Evolutionary conservation across 2,329 filamentous ascomycete genomes (phyloP), one percentile per base, ranked within the genome.

Genomic region (Cercospora sp.): DNA sequence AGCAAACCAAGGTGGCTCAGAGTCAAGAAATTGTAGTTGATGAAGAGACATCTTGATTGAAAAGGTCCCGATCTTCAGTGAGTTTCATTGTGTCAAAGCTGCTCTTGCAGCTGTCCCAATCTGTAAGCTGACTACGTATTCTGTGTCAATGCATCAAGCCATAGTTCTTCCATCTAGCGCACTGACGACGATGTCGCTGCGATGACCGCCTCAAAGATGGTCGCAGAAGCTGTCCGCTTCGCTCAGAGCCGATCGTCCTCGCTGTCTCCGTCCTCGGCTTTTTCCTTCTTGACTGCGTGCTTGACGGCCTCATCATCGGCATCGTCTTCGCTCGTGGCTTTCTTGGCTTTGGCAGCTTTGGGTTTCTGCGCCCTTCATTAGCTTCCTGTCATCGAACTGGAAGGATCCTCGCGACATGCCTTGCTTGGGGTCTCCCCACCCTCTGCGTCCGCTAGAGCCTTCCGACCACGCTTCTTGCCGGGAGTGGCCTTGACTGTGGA

Each of bases 391-490:
- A 53, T 26, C 53, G 6, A 23, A 60, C 13, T 26, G n/a, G 8
- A n/a, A 42, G 6, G 36, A 36, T 40, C 20, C n/a, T 12, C 10
- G 26, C 9, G 45, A 64, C 51, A 28, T 5, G 57, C 68, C 65
- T 72, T 77, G 26, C 68, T 69, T 20, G 73, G 74, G 23, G 70
- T 65, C 13, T 72, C 72, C 9, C 69, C 73, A n/a, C n/a, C n/a
- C n/a, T n/a, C n/a, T n/a, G n/a, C 69, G 9, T 69, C 69, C 2
- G 65, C 68, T 10, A 67, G 61, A 8, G 66, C 45, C 51, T 69
- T 67, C 48, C 69, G 69, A 18, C 65, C 67, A 23, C 69, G 70
- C 68, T 74, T 73, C 60, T 71, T 68, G 30, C 18, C 51, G 23
- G 70, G 62, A 9, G 72, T 67, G n/a, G 69, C 33, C 67, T 73